These are phyloP conservation scores for Candida ficus DNA, from an alignment of 805 yeast genomes.

Conservation along the genomic window DNA sequence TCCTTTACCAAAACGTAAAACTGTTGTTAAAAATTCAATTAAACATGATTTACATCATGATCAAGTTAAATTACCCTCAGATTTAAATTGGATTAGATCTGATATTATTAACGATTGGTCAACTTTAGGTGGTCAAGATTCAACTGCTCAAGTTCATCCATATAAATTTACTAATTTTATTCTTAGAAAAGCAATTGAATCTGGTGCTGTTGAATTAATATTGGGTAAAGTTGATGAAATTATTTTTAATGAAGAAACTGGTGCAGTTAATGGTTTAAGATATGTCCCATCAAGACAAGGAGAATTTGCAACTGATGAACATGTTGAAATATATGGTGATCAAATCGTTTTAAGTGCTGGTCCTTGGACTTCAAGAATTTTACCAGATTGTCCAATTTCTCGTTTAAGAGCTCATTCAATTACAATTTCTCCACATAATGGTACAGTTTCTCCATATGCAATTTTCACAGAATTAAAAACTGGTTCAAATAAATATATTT, in stretches of 20 bases:
- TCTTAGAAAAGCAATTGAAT: constrained; percentile 70
- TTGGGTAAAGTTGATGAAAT: constrained; percentile 80
- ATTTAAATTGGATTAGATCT: constrained; percentile 72
- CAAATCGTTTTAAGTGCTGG: constrained; percentile 86
- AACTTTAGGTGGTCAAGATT: constrained; percentile 72
- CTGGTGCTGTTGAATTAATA: constrained; percentile 78
- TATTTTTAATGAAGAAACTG: constrained; percentile 53
- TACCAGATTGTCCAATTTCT: constrained; percentile 91
- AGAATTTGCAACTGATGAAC: constrained; percentile 24
- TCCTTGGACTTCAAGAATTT: constrained; percentile 91
- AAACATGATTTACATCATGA: constrained; percentile 20
- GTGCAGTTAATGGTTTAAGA: constrained; percentile 67
- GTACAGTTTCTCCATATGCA: constrained; percentile 85
- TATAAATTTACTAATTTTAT: constrained; percentile 86
- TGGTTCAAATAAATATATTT: constrained; percentile 61
- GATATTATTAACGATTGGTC: constrained; percentile 68
- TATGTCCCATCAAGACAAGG: constrained; percentile 38
- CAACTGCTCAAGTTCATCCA: constrained; percentile 97
- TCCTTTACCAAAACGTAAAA: constrained; percentile 29
- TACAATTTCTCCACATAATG: constrained; percentile 75
- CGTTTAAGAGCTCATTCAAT: constrained; percentile 95
- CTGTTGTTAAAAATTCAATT: constrained; percentile 32
- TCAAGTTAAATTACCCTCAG: constrained; percentile 43
- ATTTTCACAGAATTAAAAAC: constrained; percentile 86
- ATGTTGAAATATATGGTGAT: constrained; percentile 55